Base-by-base conservation (phyloP, 331 rosid genomes). In the Saraca asoca region DNA sequence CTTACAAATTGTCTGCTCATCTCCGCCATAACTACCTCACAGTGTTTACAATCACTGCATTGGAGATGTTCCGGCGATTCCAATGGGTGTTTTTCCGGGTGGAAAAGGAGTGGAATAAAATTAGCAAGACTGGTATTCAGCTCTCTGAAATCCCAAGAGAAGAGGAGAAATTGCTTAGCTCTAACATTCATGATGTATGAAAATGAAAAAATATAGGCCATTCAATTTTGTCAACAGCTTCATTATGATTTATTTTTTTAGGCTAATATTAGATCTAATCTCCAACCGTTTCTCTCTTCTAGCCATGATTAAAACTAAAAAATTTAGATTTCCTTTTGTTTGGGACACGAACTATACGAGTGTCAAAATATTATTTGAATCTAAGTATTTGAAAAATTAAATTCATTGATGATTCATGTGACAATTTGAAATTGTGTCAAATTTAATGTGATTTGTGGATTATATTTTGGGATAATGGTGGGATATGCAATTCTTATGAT, bases 11-110 rank as follows among this genome's bases (percentile, higher is more conserved):
- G 53, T 94, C 99, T 34, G 91, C 99, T 18, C 97, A 94, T 88
- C 87, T 94, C 37, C 97, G 99, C 29, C 95, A 94, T 78, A 94
- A 94, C 79, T 94, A 94, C 77, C 83, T 90, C 20, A 94, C 99
- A 0, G 89, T 94, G 51, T 94, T 94, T 8, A 43, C 89, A 0
- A 79, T 94, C 77, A 75, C 92, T 5, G 89, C 83, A 59, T 29
- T 90, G 74, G 99, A 90, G 92, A 94, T 94, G 66, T 52, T 82
- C 43, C 92, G 99, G 7, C 96, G 99, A 43, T 94, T 94, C 73
- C 97, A 94, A 17, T 94, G 99, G 99, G 75, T 83, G 34, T 94
- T 94, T 72, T 94, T 94, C 53, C 90, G 97, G 0, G 99, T 94
- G 1, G 97, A 94, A 79, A 94, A 94, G 0, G 97, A 94, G 68